phyloP scores from a whole-genome alignment of 495 filamentous ascomycete genomes.

The Tirmania nivea region DNA sequence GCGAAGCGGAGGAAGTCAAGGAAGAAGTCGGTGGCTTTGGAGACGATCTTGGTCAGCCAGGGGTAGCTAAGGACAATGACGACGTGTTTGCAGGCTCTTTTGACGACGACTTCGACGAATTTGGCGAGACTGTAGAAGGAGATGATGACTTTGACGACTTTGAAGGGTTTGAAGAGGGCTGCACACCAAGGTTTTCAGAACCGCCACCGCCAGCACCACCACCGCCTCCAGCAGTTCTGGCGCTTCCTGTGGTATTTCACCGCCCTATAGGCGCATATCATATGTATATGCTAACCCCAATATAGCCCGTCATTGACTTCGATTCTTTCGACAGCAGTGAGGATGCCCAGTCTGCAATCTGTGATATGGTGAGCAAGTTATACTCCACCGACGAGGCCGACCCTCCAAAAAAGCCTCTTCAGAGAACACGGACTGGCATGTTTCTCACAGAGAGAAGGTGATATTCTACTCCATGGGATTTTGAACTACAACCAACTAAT shows the following conservation, averaged over 20 bases:
- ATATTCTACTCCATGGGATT: not conserved
- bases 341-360: conserved; percentile 29
- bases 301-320: conserved; percentile 39
- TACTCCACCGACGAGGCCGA: conserved; percentile 31
- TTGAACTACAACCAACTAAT: not conserved
- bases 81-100: conserved; percentile 40
- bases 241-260: conserved; percentile 7
- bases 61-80: conserved; percentile 24
- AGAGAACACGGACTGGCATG: conserved; percentile 19
- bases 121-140: conserved; percentile 24
- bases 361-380: conserved; percentile 33
- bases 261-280: not conserved
- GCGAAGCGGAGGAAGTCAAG: conserved; percentile 5
- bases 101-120: conserved; percentile 39
- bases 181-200: conserved; percentile 22
- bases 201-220: conserved; percentile 23
- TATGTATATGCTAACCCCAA: not conserved
- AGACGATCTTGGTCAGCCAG: conserved; percentile 1
- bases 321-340: conserved; percentile 31
- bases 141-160: conserved; percentile 89
- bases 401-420: not conserved
- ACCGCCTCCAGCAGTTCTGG: not conserved
- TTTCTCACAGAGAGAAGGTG: conserved; percentile 40
- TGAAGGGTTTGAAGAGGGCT: conserved; percentile 64
- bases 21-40: not conserved